Evolutionary conservation across 495 filamentous ascomycete genomes (phyloP).

Genomic region (Terfezia claveryi): DNA sequence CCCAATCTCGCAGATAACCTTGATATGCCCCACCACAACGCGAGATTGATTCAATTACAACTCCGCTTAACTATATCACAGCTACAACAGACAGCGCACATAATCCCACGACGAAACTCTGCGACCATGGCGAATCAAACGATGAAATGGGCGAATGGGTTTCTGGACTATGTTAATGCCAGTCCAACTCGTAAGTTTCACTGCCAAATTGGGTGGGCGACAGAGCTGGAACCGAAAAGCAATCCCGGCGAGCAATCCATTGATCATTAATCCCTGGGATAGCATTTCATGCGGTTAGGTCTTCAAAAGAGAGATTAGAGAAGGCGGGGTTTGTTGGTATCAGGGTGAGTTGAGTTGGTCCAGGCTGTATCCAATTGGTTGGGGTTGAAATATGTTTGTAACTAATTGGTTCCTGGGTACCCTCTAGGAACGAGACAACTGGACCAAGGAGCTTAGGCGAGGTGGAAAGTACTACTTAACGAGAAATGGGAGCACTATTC

Average conservation of each 20-base stretch:
- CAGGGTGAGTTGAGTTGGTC: conserved; percentile 28
- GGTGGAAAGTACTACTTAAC: conserved; percentile 95
- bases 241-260: no score
- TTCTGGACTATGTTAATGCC: conserved; percentile 81
- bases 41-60: no score
- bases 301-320: conserved; percentile 47
- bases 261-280: background rate
- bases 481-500: conserved; percentile 76
- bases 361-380: no score
- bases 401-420: no score
- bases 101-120: background rate
- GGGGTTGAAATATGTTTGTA: no score
- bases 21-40: no score
- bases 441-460: conserved; percentile 54
- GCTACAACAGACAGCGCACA: no score
- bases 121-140: background rate
- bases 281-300: conserved; percentile 91
- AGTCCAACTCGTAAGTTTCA: conserved; percentile 66
- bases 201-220: background rate
- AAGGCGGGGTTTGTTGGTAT: conserved; percentile 71
- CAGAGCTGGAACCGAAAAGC: no score
- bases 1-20: no score
- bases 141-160: conserved; percentile 44
- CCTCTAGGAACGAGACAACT: conserved; percentile 60
- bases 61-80: no score